Evolutionary conservation across 306 rosid genomes (phyloP), one percentile per base, ranked within the genome.

Genomic region (Quercus glauca): DNA sequence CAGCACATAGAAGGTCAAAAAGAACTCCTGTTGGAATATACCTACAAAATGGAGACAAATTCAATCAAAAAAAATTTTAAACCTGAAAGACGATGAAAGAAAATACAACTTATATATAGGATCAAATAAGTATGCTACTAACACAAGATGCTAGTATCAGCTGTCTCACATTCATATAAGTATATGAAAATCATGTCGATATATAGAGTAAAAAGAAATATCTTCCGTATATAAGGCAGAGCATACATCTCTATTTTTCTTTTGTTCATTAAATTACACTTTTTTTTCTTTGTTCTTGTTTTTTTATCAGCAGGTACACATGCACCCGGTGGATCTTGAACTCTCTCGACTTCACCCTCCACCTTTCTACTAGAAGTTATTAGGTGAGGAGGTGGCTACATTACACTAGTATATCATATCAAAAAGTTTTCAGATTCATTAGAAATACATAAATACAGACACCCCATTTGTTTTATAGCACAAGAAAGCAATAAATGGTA

Each of bases 1-100:
- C 96, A 7, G 80, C 90, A 63, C 93, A 95, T 17, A 95, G 84
- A 76, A 92, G 98, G 88, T 95, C 99, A 72, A 95, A 95, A n/a
- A 95, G 94, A 86, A 95, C 98, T 68, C 99, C 99, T 0, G 96
- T 93, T 1, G 99, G 99, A 80, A 95, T 86, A 76, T 90, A 82
- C 99, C 98, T 94, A 76, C 51, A 83, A 14, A 51, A 73, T 60
- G 63, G 68, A 57, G 18, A 21, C 45, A 60, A 20, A n/a, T 55
- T 60, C 10, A 77, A 69, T 18, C 55, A 64, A 37, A 45, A 64
- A 68, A 68, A n/a, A 4, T 28, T 65, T 35, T 75, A 57, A 65
- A 43, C 35, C 31, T 29, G 55, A 17, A 15, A 41, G 15, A 15
- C 6, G 23, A 43, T 21, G 75, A 71, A 37, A 71, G 19, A 21